Evolutionary conservation across 129 eudicot species (phyloP).

Genomic region (Dittrichia graveolens): DNA sequence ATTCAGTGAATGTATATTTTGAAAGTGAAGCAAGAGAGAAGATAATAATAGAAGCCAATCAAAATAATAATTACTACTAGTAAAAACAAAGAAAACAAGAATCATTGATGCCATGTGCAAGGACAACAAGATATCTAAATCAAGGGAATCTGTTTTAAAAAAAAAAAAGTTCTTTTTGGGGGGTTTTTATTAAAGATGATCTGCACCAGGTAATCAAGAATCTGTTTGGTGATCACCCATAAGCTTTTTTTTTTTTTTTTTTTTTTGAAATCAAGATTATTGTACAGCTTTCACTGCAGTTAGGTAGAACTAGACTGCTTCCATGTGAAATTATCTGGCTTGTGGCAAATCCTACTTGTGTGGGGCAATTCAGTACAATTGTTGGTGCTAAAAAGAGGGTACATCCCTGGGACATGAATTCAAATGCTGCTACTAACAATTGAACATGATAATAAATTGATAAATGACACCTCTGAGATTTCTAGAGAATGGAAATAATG

Average conservation of each 20-base stretch:
- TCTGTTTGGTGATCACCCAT: conserved; percentile 22
- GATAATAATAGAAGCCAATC: neutral
- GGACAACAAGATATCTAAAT: conserved; percentile 22
- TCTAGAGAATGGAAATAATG: neutral
- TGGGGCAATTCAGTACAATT: neutral
- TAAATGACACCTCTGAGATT: neutral
- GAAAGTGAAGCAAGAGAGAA: neutral
- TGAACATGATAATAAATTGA: conserved; percentile 1
- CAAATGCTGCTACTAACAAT: neutral
- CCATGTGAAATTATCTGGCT: neutral
- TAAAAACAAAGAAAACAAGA: neutral
- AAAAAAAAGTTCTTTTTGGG: too few species aligned
- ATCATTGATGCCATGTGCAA: conserved; percentile 42
- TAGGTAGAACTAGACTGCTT: conserved; percentile 4
- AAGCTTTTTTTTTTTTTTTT: neutral
- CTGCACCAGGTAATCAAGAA: conserved; percentile 29
- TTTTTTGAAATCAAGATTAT: conserved; percentile 6
- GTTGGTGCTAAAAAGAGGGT: conserved; percentile 18
- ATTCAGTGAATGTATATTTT: neutral
- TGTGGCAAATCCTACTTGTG: conserved; percentile 2
- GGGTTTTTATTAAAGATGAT: neutral
- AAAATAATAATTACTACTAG: neutral
- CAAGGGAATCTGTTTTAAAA: conserved; percentile 28
- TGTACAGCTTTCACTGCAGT: neutral
- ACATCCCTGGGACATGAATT: neutral